Evolutionary conservation across 78 protist species (phyloP).

Genomic region (Planoprotostelium fungivorum): DNA sequence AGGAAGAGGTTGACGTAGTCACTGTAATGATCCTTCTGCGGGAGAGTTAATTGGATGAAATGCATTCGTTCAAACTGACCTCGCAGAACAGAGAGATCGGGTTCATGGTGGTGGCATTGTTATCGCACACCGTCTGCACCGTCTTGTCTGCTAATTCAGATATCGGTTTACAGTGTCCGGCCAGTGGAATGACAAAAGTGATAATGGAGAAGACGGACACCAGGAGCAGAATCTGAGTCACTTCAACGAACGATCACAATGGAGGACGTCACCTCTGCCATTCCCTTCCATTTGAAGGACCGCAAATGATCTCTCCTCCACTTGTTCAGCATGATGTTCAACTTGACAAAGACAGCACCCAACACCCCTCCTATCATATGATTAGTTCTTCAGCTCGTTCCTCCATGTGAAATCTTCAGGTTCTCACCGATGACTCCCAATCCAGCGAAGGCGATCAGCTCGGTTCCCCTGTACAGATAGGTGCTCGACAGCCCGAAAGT

Average conservation of each 20-base stretch:
- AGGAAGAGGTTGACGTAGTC: background rate
- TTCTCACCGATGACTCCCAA: slow-evolving; percentile 14
- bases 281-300: background rate
- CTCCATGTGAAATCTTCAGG: background rate
- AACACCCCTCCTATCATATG: slow-evolving; percentile 39
- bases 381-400: background rate
- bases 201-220: background rate
- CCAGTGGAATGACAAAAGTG: background rate
- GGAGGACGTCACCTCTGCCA: background rate
- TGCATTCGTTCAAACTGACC: background rate
- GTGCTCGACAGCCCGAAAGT: slow-evolving; percentile 60
- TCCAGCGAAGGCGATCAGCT: slow-evolving; percentile 30
- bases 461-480: slow-evolving; percentile 41
- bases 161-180: background rate
- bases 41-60: background rate
- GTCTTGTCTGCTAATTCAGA: background rate
- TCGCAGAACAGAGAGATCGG: background rate
- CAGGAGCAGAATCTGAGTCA: background rate
- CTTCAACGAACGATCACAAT: background rate
- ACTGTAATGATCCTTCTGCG: background rate
- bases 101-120: background rate
- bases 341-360: slow-evolving; percentile 42
- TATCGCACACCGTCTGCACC: background rate
- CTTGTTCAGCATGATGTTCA: slow-evolving; percentile 56
- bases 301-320: slow-evolving; percentile 43